Evolutionary conservation across 2,329 filamentous ascomycete species (phyloP).

Genomic region (Aphanocladium album): DNA sequence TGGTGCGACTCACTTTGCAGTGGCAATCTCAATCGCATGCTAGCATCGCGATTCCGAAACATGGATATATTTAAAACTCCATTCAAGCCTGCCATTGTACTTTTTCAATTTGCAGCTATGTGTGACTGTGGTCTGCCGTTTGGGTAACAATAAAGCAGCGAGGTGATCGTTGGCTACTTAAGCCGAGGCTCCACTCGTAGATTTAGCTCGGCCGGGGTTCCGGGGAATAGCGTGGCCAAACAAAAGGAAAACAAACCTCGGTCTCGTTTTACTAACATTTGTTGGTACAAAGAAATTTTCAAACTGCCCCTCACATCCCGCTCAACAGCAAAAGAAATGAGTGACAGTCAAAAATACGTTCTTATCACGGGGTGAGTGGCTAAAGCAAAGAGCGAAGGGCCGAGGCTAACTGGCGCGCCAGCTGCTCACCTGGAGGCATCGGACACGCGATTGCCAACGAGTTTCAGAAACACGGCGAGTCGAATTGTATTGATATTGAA

Average conservation of each 20-base stretch:
- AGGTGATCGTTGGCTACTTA: not conserved
- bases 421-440: slow-evolving; percentile 55
- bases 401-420: slow-evolving; percentile 21
- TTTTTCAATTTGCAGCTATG: no score
- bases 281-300: not conserved
- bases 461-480: slow-evolving; percentile 3
- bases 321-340: not conserved
- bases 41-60: no score
- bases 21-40: not conserved
- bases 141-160: no score
- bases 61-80: no score
- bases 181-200: not conserved
- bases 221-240: no score
- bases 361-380: slow-evolving; percentile 44
- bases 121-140: no score
- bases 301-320: not conserved
- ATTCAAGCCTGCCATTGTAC: no score
- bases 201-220: not conserved
- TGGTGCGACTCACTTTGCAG: no score
- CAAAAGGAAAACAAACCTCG: not conserved
- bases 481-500: slow-evolving; percentile 24
- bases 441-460: slow-evolving; percentile 48
- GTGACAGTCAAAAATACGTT: slow-evolving; percentile 34
- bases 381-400: not conserved
- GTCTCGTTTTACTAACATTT: not conserved